Evolutionary conservation across 495 filamentous ascomycete genomes (phyloP), one percentile per base, ranked within the genome.

Genomic region (Aspergillus heteromorphus): DNA sequence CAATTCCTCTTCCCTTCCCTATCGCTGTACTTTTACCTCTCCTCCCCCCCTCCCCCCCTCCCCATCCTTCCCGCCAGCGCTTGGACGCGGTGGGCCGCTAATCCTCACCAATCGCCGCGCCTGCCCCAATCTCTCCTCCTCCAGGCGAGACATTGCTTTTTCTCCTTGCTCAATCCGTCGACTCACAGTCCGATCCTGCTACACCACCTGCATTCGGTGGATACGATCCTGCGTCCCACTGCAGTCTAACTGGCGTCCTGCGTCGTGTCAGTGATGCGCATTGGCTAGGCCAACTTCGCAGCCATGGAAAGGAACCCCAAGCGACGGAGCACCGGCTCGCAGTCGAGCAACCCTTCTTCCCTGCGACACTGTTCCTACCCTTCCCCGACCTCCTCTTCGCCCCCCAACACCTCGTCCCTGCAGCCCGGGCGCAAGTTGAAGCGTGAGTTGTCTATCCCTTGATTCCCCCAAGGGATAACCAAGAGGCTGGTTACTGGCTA

Each of bases 201-300:
- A 27, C 18, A 49, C 50, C 42, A 45, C 48, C 38, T 49, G 57
- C 52, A 48, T 50, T 21, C 31, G 41, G 56, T 59, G 56, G 56
- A 59, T 53, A 55, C 51, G 40, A 42, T 27, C 40, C 48, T 54
- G 52, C 49, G 27, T 43, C 21, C 49, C 55, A 50, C 58, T 57
- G 55, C 57, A 49, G 48, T 51, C 55, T 55, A 54, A 59, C 61
- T 57, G 57, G 56, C 59, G 61, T 64, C 55, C 57, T 55, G 52
- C 63, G 38, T 60, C 63, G 64, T 64, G 60, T 65, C 63, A 66
- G 66, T 56, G 43, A 67, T 68, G 66, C 63, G 55, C 58, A 64
- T 57, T 48, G 21, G 43, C 27, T 58, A 58, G 49, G 30, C 18
- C 18, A 18, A 25, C 25, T 51, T 31, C 19, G 18, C 40, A 14